Evolutionary conservation across 768 basidiomycete genomes (phyloP).

Genomic region (Tephrocybe sp.): DNA sequence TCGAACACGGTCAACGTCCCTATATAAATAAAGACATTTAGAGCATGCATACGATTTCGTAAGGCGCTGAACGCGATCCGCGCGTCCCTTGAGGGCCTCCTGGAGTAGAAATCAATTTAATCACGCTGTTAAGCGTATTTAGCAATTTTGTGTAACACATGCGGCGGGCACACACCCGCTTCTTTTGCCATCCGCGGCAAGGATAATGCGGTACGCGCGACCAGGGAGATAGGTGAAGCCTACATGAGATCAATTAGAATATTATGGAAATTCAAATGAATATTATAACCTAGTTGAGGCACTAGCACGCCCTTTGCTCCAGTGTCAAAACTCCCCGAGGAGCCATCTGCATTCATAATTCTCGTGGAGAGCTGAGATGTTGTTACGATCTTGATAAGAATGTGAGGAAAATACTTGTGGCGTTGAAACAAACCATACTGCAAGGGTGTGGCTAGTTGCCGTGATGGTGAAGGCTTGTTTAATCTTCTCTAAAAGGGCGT

Average conservation of each 20-base stretch:
- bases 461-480: slow-evolving; percentile 52
- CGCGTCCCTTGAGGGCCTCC: slow-evolving; percentile 21
- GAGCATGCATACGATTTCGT: slow-evolving; percentile 16
- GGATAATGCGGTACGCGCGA: slow-evolving; percentile 35
- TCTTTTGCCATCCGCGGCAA: slow-evolving; percentile 31
- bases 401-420: not conserved
- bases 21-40: not conserved
- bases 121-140: slow-evolving; percentile 14
- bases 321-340: slow-evolving; percentile 64
- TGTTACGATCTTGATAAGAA: slow-evolving; percentile 36
- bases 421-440: slow-evolving; percentile 32
- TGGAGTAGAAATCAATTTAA: slow-evolving; percentile 34
- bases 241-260: slow-evolving; percentile 15
- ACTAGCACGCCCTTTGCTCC: slow-evolving; percentile 63
- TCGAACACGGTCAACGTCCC: not conserved
- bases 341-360: slow-evolving; percentile 62
- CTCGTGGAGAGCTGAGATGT: slow-evolving; percentile 75
- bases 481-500: slow-evolving; percentile 46
- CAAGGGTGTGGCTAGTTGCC: slow-evolving; percentile 46
- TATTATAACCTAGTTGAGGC: slow-evolving; percentile 57
- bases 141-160: slow-evolving; percentile 1
- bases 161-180: slow-evolving; percentile 31
- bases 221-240: slow-evolving; percentile 40
- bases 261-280: slow-evolving; percentile 1
- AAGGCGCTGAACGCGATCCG: slow-evolving; percentile 10